Evolutionary conservation across 805 yeast genomes (phyloP), one percentile per base, ranked within the genome.

Genomic region (Ogataea corticis): DNA sequence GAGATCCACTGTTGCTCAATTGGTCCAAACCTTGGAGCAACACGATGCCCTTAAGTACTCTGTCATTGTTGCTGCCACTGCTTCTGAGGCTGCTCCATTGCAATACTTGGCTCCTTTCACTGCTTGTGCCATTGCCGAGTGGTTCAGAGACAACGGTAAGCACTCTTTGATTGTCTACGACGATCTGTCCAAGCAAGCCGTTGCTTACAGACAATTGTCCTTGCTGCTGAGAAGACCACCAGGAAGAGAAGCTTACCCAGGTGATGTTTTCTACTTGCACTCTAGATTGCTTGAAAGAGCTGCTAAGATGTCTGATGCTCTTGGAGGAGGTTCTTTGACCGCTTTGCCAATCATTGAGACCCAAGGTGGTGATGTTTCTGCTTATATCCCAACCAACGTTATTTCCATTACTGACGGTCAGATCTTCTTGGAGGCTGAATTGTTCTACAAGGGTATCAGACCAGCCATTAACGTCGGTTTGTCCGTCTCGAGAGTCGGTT

Each of bases 71-170:
- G 97, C 99, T 54, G 99, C 99, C 66, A 94, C 99, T 66, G 99
- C 99, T 62, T 94, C 99, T 55, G 99, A 94, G 82, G 99, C 99
- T 64, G 99, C 99, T 74, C 99, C 99, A 74, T 82, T 94, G 76
- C 99, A 94, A 83, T 94, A 90, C 82, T 79, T 94, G 72, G 98
- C 99, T 80, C 99, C 99, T 73, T 94, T 94, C 96, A 89, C 99
- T 64, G 99, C 91, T 62, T 86, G 96, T 73, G 96, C 99, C 68
- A 91, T 94, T 72, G 97, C 98, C 80, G 99, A 94, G 82, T 94
- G 99, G 99, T 94, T 94, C 95, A 89, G 99, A 84, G 99, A 94
- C 83, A 94, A 92, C 76, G 97, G 96, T 72, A 87, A 76, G 74
- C 98, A 94, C 77, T 95, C 98, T 65, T 80, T 92, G 78, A 94